Percentiles rank a stretch among this genome's conserved stretches.
phyloP scores from a whole-genome alignment of 2,329 filamentous ascomycete species.

The Ophiostoma populinum region DNA sequence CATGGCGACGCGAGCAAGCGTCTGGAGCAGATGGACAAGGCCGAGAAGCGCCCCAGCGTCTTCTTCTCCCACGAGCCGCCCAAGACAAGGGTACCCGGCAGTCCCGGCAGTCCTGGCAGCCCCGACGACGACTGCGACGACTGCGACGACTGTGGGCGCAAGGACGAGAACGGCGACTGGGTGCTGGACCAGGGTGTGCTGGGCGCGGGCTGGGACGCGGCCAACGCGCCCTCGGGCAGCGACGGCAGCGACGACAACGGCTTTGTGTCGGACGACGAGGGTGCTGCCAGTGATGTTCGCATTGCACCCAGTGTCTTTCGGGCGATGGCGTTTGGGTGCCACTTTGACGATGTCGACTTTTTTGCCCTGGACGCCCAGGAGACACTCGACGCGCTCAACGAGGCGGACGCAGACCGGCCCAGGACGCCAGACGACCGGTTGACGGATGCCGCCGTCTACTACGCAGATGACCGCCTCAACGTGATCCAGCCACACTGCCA shows the following conservation, averaged over 20 bases:
- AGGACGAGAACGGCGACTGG: too few species aligned
- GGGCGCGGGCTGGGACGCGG: constrained; percentile 6
- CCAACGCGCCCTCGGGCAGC: constrained; percentile 1
- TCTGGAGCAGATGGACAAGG: too few species aligned
- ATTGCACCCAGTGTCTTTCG: constrained; percentile 11
- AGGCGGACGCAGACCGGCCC: constrained; percentile 2
- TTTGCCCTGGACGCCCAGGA: too few species aligned
- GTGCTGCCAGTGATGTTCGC: constrained; percentile 16
- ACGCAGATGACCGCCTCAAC: too few species aligned
- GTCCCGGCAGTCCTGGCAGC: neutral
- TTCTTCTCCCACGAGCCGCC: constrained; percentile 7
- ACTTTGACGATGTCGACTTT: constrained; percentile 6
- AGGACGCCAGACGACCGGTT: constrained; percentile 7
- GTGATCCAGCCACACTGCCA: constrained; percentile 3
- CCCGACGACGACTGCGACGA: neutral
- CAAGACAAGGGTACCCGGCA: neutral
- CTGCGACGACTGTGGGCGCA: neutral
- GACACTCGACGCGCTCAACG: neutral
- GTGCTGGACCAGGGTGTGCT: constrained; percentile 2
- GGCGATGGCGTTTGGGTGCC: constrained; percentile 9
- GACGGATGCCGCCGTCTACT: too few species aligned
- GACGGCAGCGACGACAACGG: neutral
- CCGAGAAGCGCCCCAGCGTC: constrained; percentile 5
- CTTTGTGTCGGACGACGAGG: constrained; percentile 25
- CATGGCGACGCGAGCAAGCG: too few species aligned